phyloP scores from a whole-genome alignment of 768 basidiomycete species.

The Dioszegia aurantiaca region DNA sequence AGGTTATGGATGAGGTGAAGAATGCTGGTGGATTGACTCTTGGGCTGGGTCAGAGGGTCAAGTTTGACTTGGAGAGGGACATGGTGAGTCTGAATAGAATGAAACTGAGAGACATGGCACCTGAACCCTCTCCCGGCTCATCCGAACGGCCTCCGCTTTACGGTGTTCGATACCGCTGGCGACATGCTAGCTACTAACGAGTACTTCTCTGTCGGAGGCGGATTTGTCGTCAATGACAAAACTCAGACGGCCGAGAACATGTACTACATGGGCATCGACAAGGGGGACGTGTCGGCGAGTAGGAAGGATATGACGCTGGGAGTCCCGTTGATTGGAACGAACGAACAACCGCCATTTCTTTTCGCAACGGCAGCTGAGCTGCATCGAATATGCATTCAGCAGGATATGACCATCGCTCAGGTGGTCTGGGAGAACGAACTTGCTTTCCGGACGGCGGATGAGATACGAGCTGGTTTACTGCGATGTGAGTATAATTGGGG shows the following conservation, averaged over 20 bases:
- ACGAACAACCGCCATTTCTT: slow-evolving; percentile 61
- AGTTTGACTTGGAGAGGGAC: slow-evolving; percentile 82
- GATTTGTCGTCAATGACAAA: slow-evolving; percentile 68
- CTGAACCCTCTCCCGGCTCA: slow-evolving; percentile 43
- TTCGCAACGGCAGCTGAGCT: slow-evolving; percentile 47
- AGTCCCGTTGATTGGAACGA: not conserved
- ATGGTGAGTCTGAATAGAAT: slow-evolving; percentile 57
- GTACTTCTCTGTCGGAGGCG: slow-evolving; percentile 78
- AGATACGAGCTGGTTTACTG: slow-evolving; percentile 24
- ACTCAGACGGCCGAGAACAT: slow-evolving; percentile 87
- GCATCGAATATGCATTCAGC: slow-evolving; percentile 34
- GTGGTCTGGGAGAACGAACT: slow-evolving; percentile 42
- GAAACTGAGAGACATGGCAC: slow-evolving; percentile 28
- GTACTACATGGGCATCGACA: slow-evolving; percentile 89
- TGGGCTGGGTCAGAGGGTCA: slow-evolving; percentile 62
- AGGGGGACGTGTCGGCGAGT: slow-evolving; percentile 71
- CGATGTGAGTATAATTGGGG: slow-evolving; percentile 20
- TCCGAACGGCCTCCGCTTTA: slow-evolving; percentile 86
- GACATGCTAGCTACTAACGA: slow-evolving; percentile 88
- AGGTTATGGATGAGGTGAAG: slow-evolving; percentile 31
- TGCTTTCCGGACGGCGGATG: slow-evolving; percentile 27
- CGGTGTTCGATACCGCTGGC: slow-evolving; percentile 74
- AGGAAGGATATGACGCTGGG: slow-evolving; percentile 45
- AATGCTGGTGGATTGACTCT: slow-evolving; percentile 27
- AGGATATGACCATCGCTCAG: slow-evolving; percentile 40